phyloP scores from a whole-genome alignment of 768 basidiomycete species.

The Saitozyma podzolica region DNA sequence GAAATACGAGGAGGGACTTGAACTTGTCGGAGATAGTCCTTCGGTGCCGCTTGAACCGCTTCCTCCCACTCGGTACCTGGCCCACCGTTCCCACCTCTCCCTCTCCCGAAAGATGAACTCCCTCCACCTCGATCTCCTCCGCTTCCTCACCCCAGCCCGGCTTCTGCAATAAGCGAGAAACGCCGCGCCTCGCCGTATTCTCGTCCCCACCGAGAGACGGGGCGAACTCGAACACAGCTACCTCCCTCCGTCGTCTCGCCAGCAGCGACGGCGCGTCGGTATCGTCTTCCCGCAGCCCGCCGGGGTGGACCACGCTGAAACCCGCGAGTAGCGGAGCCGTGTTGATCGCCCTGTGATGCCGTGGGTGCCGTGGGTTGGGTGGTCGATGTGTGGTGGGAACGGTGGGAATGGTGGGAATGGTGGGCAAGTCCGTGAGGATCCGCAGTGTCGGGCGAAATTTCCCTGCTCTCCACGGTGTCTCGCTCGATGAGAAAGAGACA shows the following conservation, averaged over 20 bases:
- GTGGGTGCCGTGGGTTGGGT: neutral
- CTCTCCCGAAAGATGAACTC: neutral
- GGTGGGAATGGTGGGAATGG: neutral
- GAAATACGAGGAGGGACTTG: constrained; percentile 17
- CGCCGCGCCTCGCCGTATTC: too few species aligned
- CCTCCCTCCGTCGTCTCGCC: neutral
- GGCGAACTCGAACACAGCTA: neutral
- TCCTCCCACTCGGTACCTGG: neutral
- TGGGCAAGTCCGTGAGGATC: constrained; percentile 5
- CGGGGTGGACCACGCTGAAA: too few species aligned
- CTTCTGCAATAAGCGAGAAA: too few species aligned
- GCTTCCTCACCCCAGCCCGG: neutral
- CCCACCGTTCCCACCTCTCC: neutral
- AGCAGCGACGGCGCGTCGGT: too few species aligned
- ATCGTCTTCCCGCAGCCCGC: too few species aligned
- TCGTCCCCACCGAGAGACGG: neutral
- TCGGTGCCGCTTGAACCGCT: neutral
- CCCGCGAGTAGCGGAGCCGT: too few species aligned
- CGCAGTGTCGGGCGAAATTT: constrained; percentile 7
- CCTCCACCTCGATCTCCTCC: neutral
- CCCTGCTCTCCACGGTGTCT: too few species aligned
- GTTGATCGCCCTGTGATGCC: too few species aligned
- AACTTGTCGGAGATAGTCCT: constrained; percentile 25
- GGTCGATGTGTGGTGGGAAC: neutral
- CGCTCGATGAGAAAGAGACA: too few species aligned